Conservation (phyloP, 1,139 yeast genomes). For the Debaryomycetaceae sp. region DNA sequence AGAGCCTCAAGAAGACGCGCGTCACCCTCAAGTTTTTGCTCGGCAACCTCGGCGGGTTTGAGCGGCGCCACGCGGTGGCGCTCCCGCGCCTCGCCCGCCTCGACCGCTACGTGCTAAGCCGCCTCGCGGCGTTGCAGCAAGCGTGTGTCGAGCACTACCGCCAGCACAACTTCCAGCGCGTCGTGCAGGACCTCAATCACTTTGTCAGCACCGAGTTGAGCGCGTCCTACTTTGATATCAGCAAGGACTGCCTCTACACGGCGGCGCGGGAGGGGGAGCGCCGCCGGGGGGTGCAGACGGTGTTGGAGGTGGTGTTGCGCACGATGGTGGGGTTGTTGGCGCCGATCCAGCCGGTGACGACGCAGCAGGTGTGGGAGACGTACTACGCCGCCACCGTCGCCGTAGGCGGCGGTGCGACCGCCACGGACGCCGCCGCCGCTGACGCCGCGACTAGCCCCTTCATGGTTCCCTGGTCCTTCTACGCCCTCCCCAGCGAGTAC, state of each 20-base stretch:
- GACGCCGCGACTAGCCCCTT: slow-evolving; percentile 45
- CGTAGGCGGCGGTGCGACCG: too few relatives aligned
- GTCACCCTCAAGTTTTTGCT: slow-evolving; percentile 75
- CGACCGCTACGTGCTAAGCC: slow-evolving; percentile 63
- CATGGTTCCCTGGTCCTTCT: slow-evolving; percentile 33
- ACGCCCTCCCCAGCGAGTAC: slow-evolving; percentile 23
- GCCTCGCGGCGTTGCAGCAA: slow-evolving; percentile 45
- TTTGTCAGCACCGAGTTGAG: slow-evolving; percentile 76
- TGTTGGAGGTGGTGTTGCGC: slow-evolving; percentile 55
- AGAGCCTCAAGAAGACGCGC: slow-evolving; percentile 75
- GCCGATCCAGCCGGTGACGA: slow-evolving; percentile 77
- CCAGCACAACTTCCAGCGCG: slow-evolving; percentile 62
- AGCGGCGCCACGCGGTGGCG: slow-evolving; percentile 13
- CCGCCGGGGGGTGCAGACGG: slow-evolving; percentile 70
- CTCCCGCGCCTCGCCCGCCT: slow-evolving; percentile 46
- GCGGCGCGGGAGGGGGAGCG: slow-evolving; percentile 45
- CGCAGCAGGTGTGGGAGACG: slow-evolving; percentile 82
- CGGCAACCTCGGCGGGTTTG: slow-evolving; percentile 60
- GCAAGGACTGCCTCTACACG: slow-evolving; percentile 83
- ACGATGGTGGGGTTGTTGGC: slow-evolving; percentile 64
- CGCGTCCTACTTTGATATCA: slow-evolving; percentile 79
- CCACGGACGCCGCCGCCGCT: too few relatives aligned
- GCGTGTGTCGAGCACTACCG: slow-evolving; percentile 45
- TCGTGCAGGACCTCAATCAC: slow-evolving; percentile 57
- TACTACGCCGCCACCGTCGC: slow-evolving; percentile 37